Evolutionary conservation across 768 basidiomycete species (phyloP).

Genomic region (Boletus reticulatus): DNA sequence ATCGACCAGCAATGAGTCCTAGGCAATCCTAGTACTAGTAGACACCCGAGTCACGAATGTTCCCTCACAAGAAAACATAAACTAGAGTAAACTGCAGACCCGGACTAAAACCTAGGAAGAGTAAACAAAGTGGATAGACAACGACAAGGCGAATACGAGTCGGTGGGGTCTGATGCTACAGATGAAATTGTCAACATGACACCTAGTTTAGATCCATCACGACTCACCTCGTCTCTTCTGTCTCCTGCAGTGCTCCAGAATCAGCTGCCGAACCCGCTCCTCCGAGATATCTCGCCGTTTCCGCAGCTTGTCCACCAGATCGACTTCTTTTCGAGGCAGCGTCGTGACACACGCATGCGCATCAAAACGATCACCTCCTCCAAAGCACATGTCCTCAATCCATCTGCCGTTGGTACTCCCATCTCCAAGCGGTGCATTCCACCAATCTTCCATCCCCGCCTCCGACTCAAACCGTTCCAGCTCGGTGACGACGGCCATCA

Average conservation of each 20-base stretch:
- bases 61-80: not conserved
- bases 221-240: conserved; percentile 14
- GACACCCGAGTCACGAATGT: too few relatives aligned
- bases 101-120: not conserved
- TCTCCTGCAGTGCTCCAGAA: conserved; percentile 13
- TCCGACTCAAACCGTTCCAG: conserved; percentile 18
- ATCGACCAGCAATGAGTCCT: not conserved
- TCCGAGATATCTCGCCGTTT: conserved; percentile 20
- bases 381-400: conserved; percentile 23
- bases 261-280: conserved; percentile 9
- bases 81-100: too few relatives aligned
- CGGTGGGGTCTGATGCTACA: not conserved
- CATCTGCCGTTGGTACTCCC: conserved; percentile 26
- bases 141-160: not conserved
- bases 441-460: conserved; percentile 32
- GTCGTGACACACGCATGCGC: conserved; percentile 42
- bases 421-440: conserved; percentile 11
- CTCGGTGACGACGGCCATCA: conserved; percentile 28
- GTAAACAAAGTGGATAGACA: conserved; percentile 6
- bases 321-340: conserved; percentile 14
- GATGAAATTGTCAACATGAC: not conserved
- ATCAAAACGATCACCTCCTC: conserved; percentile 24
- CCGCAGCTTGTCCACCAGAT: conserved; percentile 9
- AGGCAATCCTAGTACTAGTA: not conserved
- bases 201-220: not conserved